Conservation (phyloP, 345 rosid genomes). For the Lumnitzera littorea region DNA sequence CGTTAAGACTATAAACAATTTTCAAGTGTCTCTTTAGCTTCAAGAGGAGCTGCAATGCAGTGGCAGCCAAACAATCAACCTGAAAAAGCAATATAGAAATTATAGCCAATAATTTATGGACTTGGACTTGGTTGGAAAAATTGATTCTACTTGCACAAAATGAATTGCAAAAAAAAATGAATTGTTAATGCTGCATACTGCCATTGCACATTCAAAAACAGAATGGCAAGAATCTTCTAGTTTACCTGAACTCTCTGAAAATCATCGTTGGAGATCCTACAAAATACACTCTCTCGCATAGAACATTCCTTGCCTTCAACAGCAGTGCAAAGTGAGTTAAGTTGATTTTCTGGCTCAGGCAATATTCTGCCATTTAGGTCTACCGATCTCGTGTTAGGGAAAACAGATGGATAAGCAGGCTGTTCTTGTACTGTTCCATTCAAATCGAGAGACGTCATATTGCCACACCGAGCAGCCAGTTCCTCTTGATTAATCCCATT, state of each 20-base stretch:
- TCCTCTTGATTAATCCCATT: slow-evolving; percentile 46
- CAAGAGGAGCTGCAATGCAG: slow-evolving; percentile 83
- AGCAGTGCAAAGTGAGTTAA: slow-evolving; percentile 18
- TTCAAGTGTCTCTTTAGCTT: slow-evolving; percentile 89
- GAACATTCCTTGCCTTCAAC: slow-evolving; percentile 31
- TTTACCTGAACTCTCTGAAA: slow-evolving; percentile 69
- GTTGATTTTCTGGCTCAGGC: slow-evolving; percentile 37
- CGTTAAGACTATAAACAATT: slow-evolving; percentile 73
- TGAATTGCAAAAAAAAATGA: too few relatives aligned
- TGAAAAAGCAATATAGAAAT: slow-evolving; percentile 23
- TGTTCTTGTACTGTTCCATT: slow-evolving; percentile 9
- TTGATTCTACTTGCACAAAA: neutral
- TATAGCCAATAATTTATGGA: neutral
- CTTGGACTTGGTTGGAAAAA: too few relatives aligned
- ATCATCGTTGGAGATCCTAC: slow-evolving; percentile 53
- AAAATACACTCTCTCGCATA: slow-evolving; percentile 26
- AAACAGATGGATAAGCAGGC: slow-evolving; percentile 11
- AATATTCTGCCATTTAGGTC: slow-evolving; percentile 56
- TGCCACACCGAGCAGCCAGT: slow-evolving; percentile 3
- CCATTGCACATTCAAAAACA: neutral
- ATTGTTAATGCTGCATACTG: too few relatives aligned
- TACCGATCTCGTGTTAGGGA: slow-evolving; percentile 28
- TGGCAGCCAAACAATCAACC: slow-evolving; percentile 72
- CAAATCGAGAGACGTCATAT: slow-evolving; percentile 7
- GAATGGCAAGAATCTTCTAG: neutral